phyloP scores from a whole-genome alignment of 1,284 basidiomycete genomes.

The Vanrija sp. region DNA sequence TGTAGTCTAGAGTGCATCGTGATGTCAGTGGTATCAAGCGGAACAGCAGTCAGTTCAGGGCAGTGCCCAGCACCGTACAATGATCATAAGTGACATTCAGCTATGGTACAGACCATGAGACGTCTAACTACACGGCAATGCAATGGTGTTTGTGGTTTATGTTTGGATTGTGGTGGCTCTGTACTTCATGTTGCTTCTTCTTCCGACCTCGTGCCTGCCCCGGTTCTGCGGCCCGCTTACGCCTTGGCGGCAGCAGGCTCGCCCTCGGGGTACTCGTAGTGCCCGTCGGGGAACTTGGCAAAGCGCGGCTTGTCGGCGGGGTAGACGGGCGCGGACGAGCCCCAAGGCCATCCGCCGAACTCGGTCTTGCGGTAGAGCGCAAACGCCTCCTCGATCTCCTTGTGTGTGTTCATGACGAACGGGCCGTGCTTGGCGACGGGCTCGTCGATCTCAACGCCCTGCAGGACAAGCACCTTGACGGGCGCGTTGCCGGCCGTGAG shows the following conservation, averaged over 20 bases:
- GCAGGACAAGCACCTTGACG: conserved; percentile 13
- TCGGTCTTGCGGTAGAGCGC: conserved; percentile 12
- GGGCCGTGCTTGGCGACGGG: conserved; percentile 16
- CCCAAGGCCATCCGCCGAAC: conserved; percentile 13
- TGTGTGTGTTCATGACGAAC: conserved; percentile 18
- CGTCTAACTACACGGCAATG: no score
- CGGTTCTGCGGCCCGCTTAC: not conserved
- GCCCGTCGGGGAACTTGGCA: conserved; percentile 11
- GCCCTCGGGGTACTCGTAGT: conserved; percentile 7
- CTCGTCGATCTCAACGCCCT: conserved; percentile 14
- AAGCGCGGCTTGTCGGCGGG: conserved; percentile 5
- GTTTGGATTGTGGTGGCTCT: no score
- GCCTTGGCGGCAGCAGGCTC: not conserved
- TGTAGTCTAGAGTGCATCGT: no score
- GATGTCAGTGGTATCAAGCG: no score
- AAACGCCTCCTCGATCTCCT: conserved; percentile 12
- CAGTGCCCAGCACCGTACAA: no score
- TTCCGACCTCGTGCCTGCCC: no score
- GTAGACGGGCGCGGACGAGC: conserved; percentile 4
- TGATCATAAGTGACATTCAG: no score
- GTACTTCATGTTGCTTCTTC: no score
- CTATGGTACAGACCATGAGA: no score
- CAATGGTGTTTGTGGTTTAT: no score
- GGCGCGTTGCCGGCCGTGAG: conserved; percentile 2
- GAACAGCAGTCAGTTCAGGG: no score